phyloP scores from a whole-genome alignment of 2,329 filamentous ascomycete genomes.

The Botrytis tulipae region DNA sequence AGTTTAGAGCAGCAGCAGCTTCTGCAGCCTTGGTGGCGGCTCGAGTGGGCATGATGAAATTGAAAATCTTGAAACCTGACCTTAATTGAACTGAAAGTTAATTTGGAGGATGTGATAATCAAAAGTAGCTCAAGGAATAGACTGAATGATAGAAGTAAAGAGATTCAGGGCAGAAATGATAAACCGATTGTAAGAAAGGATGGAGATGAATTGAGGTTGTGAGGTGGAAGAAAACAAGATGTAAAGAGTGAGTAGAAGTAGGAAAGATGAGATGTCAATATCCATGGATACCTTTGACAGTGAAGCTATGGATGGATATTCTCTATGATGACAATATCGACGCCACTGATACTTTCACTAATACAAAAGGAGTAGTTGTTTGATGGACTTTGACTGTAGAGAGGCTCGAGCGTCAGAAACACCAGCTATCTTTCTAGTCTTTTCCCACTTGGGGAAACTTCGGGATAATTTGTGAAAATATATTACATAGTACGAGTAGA shows the following conservation, averaged over 20 bases:
- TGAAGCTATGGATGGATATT: not conserved
- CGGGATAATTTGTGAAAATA: not conserved
- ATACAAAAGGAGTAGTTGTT: not conserved
- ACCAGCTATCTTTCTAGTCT: not conserved
- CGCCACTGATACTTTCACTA: not conserved
- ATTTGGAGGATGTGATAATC: not conserved
- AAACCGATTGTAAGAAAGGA: not conserved
- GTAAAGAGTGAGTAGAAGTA: not conserved
- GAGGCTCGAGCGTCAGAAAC: not conserved
- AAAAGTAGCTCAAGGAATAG: not conserved
- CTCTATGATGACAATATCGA: not conserved
- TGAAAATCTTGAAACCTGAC: not conserved
- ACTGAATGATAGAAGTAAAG: not conserved
- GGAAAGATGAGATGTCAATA: not conserved
- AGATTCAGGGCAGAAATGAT: not conserved
- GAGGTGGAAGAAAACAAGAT: not conserved
- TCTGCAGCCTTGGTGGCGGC: constrained; percentile 12
- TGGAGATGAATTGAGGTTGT: not conserved
- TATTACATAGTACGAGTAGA: not conserved
- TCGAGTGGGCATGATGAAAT: constrained; percentile 14
- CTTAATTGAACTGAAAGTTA: not conserved
- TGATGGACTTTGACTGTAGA: not conserved
- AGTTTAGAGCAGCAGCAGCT: not conserved
- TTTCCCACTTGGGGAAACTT: not conserved
- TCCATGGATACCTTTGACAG: not conserved